Base-by-base conservation (phyloP, 257 asterid genomes). In the Gardenia jasminoides region DNA sequence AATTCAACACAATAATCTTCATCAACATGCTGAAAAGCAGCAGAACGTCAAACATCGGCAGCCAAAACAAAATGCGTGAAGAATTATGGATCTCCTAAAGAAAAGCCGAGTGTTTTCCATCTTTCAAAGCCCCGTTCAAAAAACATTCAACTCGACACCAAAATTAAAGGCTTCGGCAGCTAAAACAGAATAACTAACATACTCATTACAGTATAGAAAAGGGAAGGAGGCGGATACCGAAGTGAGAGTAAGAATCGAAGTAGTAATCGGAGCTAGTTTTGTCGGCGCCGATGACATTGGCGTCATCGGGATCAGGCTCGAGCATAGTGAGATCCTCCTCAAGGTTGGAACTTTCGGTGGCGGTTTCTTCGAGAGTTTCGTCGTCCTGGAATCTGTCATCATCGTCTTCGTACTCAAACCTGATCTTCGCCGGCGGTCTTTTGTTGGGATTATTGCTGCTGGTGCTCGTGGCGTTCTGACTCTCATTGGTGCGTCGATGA, bases 221-320 rank as follows among this genome's bases (percentile, higher is more conserved):
- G 3, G 33, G 6, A 10, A 66, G 43, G 76, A 75, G 9, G 58
- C 36, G 33, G 64, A 78, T 84, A 95, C 99, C 99, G 66, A 96
- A 96, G 77, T 96, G 99, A 10, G 98, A 92, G 84, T 96, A 96
- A 28, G 99, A 96, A 76, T 96, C 98, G 80, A 95, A 95, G 89
- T 93, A 95, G 86, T 95, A 95, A 80, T 95, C 99, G 33, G 97
- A 97, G 85, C 98, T 92, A 78, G 99, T 95, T 86, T 92, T 93
- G 71, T 92, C 92, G 67, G 85, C 91, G 41, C 86, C 92, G 28
- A 74, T 83, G 58, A 44, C 70, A 26, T 48, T 31, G 6, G 91
- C 83, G 41, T 69, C 87, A 62, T 88, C 94, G 16, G 85, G 67
- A 28, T 67, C 56, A 48, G 87, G 90, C 78, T 90, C 94, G 79